Percentiles rank a stretch among this genome's conserved stretches.
phyloP scores from a whole-genome alignment of 768 basidiomycete genomes.

The Podaxis rugospora region DNA sequence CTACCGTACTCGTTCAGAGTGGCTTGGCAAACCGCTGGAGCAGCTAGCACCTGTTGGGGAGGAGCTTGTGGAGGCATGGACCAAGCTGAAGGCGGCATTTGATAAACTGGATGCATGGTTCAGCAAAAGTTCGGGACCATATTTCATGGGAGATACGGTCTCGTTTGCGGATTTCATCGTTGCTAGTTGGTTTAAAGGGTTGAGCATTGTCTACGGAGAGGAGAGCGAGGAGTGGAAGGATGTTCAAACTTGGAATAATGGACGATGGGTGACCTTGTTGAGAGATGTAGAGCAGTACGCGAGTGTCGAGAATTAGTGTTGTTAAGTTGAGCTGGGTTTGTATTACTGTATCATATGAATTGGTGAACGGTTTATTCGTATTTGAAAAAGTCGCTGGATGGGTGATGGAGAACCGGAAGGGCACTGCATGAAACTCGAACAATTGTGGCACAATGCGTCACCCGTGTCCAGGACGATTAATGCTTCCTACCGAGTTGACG shows the following conservation, averaged over 20 bases:
- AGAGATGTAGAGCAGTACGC: conserved; percentile 16
- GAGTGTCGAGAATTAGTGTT: not conserved
- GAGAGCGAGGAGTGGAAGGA: conserved; percentile 32
- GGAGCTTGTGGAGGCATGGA: not conserved
- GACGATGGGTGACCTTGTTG: conserved; percentile 29
- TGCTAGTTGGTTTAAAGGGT: conserved; percentile 23
- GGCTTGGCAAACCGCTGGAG: not conserved
- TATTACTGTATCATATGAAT: no score
- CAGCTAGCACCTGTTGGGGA: conserved; percentile 1
- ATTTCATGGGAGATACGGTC: conserved; percentile 1
- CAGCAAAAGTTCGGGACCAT: not conserved
- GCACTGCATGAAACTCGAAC: no score
- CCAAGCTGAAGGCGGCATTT: conserved; percentile 1
- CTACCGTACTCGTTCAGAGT: conserved; percentile 11
- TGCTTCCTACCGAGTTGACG: no score
- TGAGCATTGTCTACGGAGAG: conserved; percentile 25
- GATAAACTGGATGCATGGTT: conserved; percentile 2
- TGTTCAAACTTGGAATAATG: conserved; percentile 30
- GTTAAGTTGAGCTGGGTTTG: no score
- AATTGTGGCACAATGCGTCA: no score
- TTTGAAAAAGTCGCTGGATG: no score
- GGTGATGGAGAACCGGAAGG: no score
- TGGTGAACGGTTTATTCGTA: no score
- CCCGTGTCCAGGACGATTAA: no score
- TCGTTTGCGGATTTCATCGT: conserved; percentile 36